phyloP scores from a whole-genome alignment of 345 rosid species.

The Salix viminalis region DNA sequence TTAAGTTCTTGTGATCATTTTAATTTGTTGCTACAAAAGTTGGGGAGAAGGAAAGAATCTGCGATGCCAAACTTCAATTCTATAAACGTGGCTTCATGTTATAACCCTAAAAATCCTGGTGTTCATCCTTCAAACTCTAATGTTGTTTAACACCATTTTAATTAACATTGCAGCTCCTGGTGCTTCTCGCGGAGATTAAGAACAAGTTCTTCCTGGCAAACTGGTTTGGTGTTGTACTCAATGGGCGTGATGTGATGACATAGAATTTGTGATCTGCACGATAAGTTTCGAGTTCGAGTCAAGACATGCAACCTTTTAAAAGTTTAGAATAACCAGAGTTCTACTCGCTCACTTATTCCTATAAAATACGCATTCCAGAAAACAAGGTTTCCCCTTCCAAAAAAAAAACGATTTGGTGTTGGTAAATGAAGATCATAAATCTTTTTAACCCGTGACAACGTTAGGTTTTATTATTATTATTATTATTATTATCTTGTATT shows the following conservation, averaged over 20 bases:
- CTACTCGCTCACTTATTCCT: too few relatives aligned
- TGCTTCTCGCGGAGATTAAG: constrained; percentile 3
- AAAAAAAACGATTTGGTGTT: constrained; percentile 24
- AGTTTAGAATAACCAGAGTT: neutral
- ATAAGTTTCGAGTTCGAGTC: too few relatives aligned
- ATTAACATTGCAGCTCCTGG: constrained; percentile 23
- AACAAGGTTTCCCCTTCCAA: too few relatives aligned
- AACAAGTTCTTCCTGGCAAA: constrained; percentile 37
- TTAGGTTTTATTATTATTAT: neutral
- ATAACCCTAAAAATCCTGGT: neutral
- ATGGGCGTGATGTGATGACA: too few relatives aligned
- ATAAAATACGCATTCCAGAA: too few relatives aligned
- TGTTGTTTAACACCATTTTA: neutral
- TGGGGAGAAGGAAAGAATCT: too few relatives aligned
- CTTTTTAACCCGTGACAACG: neutral
- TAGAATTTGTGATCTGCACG: too few relatives aligned
- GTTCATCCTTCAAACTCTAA: neutral
- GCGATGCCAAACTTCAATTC: neutral
- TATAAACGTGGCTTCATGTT: neutral
- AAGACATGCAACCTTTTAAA: too few relatives aligned
- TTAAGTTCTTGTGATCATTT: neutral
- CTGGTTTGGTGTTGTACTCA: too few relatives aligned
- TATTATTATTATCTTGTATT: neutral
- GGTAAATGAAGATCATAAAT: constrained; percentile 17
- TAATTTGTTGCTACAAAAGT: neutral